phyloP scores from a whole-genome alignment of 176 grass and related monocot species.

The Olyra latifolia region DNA sequence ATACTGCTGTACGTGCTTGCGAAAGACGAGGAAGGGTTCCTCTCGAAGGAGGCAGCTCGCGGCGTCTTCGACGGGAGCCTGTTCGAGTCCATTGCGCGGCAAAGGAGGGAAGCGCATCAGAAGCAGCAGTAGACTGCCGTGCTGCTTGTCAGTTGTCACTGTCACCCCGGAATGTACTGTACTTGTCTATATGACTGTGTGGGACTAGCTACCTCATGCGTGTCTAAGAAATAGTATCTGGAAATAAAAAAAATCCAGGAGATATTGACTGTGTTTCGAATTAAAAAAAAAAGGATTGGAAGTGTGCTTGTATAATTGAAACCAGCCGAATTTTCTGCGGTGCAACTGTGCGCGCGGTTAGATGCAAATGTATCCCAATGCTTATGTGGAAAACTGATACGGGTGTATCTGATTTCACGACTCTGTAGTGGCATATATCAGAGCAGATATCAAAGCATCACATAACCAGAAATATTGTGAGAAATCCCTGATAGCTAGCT shows the following conservation, averaged over 20 bases:
- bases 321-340: too few relatives aligned
- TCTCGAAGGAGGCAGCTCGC: slow-evolving; percentile 52
- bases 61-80: slow-evolving; percentile 73
- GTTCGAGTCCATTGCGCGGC: slow-evolving; percentile 51
- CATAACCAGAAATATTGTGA: neutral
- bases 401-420: too few relatives aligned
- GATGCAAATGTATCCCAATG: too few relatives aligned
- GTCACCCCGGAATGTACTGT: neutral
- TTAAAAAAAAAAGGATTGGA: neutral
- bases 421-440: too few relatives aligned
- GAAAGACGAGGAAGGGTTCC: slow-evolving; percentile 66
- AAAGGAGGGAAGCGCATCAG: neutral
- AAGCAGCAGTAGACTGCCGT: neutral
- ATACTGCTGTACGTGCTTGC: slow-evolving; percentile 62
- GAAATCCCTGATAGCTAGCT: neutral
- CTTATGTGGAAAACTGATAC: too few relatives aligned
- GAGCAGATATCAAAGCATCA: neutral
- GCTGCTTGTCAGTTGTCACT: too few relatives aligned
- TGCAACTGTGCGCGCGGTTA: too few relatives aligned
- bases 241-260: neutral
- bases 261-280: too few relatives aligned
- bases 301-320: neutral
- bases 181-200: neutral
- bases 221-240: neutral
- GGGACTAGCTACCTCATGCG: neutral